Evolutionary conservation across 2,329 filamentous ascomycete genomes (phyloP), one percentile per base, ranked within the genome.

Genomic region (Trichoderma atroviride): DNA sequence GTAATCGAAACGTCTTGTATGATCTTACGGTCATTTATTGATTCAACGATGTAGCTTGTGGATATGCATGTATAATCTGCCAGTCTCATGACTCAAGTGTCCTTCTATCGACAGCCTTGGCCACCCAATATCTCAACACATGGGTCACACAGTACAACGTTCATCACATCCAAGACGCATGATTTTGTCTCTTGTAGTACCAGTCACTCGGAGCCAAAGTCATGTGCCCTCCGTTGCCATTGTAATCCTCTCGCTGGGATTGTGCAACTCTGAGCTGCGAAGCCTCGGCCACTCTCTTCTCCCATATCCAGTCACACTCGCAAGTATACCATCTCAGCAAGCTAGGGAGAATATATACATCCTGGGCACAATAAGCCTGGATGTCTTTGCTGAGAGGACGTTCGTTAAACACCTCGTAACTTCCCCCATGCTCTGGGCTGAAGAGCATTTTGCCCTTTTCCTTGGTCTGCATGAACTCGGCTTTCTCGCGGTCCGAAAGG

Each of bases 311-410:
- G 9, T 27, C 70, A 2, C 80, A 67, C 29, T 69, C 74, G 3
- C 16, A 1, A 71, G 76, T 69, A 70, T 79, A 78, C 29, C 78
- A 33, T 31, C 73, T 58, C 72, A 75, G 76, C 13, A 83, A 71
- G 43, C 74, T 69, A 1, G 83, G 78, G 70, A 87, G 74, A 40
- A 79, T 75, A 9, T 73, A 55, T 1, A 87, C 81, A 71, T 87
- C 84, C 29, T 82, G 77, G 3, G 78, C 76, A 71, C 84, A 87
- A 74, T 87, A 88, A 0, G 72, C 14, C 27, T 75, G 66, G 2
- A 86, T 78, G 0, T 79, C 79, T 3, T 72, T 13, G 0, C 71
- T 53, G 7, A 87, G 69, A 0, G 86, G 85, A 0, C 85, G 78
- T 56, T 76, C 61, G 69, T 83, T 81, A 73, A 87, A 87, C 0